Evolutionary conservation across 2,329 filamentous ascomycete species (phyloP), one percentile per base, ranked within the genome.

Genomic region (Cercospora beticola): DNA sequence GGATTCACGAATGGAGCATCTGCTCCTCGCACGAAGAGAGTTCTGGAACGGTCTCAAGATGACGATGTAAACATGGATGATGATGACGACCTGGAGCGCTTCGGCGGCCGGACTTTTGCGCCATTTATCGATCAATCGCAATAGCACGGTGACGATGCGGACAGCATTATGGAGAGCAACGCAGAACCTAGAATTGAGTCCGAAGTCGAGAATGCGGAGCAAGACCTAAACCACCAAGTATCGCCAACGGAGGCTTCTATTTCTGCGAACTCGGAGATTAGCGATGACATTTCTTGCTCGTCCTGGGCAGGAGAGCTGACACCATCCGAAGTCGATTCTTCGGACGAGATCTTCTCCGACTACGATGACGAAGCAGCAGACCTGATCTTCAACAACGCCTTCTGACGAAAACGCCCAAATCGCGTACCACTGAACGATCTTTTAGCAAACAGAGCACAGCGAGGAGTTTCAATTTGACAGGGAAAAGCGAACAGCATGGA

Each of bases 51-150:
- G 9, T 76, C 77, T 30, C 71, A 72, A 6, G 77, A 78, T 14
- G 72, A 73, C 9, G 74, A 75, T 21, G 75, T 76, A 21, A 73
- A 74, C 8, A 72, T 72, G 69, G 76, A 75, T 12, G 72, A 75
- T 60, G 76, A 75, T 36, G 76, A 78, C 49, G 78, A 80, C 65
- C 36, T 70, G 31, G 76, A 78, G 67, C 71, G 78, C 14, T 80
- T 80, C 49, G 75, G 72, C 9, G 75, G 77, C 10, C 71, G 78
- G 46, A 72, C 67, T 0, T 79, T 79, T 66, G 75, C 73, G 61
- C 78, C 78, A 23, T 80, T 79, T 59, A 67, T 68, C 16, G 74
- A 76, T 49, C 54, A 68, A 49, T 63, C 71, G 64, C 33, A 73
- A 31, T 72, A 52, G 28, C 52, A 62, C 36, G 60, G 60, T 26